Evolutionary conservation across 2,329 filamentous ascomycete genomes (phyloP), one percentile per base, ranked within the genome.

Genomic region (Scedosporium boydii): DNA sequence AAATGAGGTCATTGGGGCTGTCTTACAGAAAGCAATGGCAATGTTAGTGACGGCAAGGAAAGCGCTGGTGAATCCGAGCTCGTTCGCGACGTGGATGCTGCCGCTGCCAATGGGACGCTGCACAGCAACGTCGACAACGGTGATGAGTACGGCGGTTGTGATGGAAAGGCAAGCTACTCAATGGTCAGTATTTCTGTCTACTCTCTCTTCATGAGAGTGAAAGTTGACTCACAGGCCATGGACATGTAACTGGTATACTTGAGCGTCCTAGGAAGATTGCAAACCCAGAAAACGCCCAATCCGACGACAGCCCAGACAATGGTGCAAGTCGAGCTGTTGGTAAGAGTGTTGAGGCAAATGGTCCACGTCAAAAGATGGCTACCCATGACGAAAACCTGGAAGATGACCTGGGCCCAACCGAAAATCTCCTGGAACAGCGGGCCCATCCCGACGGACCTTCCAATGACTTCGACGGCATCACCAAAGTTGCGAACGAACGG

Each of bases 401-500:
- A 29, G n/a, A 67, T 65, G 29, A 69, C 67, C 21, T 68, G 64
- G 57, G 69, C 69, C 21, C 65, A 65, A 58, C 69, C 69, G 12
- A 69, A 59, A 6, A 62, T 59, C 3, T 68, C 69, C 68, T 67
- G 69, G 23, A 69, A 61, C 29, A 67, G 62, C 1, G 65, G 66
- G 21, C 65, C 66, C 65, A 69, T 69, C 46, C 69, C 69, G 38
- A 66, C 67, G 9, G 70, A 63, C 12, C 64, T 66, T 68, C 58
- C n/a, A 41, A 46, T 48, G n/a, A 16, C 55, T 23, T 58, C 68
- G 68, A 61, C 68, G 67, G 61, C 68, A 68, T 63, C 69, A 63
- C 85, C 85, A 70, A 89, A 87, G 64, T 81, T 86, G 63, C 83
- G 78, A 44, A 89, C 79, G 71, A 88, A 85, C 18, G 68, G 66